phyloP scores from a whole-genome alignment of 768 basidiomycete genomes.

The Xerocomellus amylosporus region DNA sequence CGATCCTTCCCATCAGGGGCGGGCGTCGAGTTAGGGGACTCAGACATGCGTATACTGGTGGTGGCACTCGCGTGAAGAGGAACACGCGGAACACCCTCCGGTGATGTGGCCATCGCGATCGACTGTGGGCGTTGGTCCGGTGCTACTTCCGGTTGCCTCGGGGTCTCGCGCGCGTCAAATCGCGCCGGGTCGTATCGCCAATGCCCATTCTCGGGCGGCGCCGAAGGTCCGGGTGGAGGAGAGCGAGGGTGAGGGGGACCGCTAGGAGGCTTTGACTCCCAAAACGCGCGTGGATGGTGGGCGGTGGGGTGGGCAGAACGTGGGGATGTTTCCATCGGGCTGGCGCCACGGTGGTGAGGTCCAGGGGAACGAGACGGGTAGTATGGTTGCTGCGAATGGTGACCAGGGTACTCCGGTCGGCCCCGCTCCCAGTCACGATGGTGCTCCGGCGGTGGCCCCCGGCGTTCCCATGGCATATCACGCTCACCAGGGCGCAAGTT shows the following conservation, averaged over 20 bases:
- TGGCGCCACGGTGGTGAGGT: conserved; percentile 40
- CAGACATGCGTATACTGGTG: conserved; percentile 47
- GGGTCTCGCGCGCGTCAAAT: conserved; percentile 46
- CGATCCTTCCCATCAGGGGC: conserved; percentile 48
- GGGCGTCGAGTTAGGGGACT: conserved; percentile 52
- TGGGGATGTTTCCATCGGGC: conserved; percentile 63
- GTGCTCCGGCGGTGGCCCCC: conserved; percentile 42
- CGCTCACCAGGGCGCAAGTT: conserved; percentile 44
- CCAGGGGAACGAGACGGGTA: conserved; percentile 37
- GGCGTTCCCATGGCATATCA: conserved; percentile 62
- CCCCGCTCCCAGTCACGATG: conserved; percentile 56
- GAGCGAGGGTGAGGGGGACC: conserved; percentile 31
- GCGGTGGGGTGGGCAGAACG: conserved; percentile 46
- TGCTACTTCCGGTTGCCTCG: conserved; percentile 29
- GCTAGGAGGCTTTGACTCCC: conserved; percentile 57
- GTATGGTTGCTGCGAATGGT: conserved; percentile 31
- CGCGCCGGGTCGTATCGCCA: conserved; percentile 64
- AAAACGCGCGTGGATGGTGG: conserved; percentile 42
- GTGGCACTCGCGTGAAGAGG: conserved; percentile 31
- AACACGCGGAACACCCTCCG: conserved; percentile 37
- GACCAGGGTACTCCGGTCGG: conserved; percentile 36
- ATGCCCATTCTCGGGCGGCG: conserved; percentile 41
- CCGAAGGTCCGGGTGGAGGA: conserved; percentile 35
- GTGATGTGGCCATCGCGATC: conserved; percentile 45
- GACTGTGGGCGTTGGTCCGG: conserved; percentile 36